A percentile compares a stretch with the other conserved stretches of the same genome.
Evolutionary conservation across 192 early-diverging fungal genomes (phyloP).

Genomic region (Mortierella claussenii): DNA sequence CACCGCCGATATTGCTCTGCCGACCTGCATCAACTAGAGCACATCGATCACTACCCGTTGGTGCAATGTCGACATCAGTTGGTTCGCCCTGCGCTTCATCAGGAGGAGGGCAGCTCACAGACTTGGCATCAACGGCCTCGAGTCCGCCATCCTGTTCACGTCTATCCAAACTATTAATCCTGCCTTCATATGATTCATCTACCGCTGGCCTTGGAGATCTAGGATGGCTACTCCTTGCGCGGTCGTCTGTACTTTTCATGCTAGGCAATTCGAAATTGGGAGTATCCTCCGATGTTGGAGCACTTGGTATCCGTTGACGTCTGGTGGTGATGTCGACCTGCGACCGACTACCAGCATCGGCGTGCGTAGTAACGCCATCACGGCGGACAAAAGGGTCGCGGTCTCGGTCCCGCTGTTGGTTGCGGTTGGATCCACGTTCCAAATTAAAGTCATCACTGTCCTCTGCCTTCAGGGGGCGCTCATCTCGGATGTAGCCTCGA

Average conservation of each 20-base stretch:
- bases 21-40: too few species aligned
- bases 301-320: conserved; percentile 28
- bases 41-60: too few species aligned
- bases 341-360: conserved; percentile 8
- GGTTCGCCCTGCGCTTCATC: too few species aligned
- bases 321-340: neutral
- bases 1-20: too few species aligned
- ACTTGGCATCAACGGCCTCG: too few species aligned
- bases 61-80: too few species aligned
- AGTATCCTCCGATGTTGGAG: conserved; percentile 6
- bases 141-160: too few species aligned
- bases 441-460: neutral
- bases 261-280: conserved; percentile 1
- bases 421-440: neutral
- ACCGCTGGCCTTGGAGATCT: neutral
- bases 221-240: conserved; percentile 7
- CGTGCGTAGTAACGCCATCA: conserved; percentile 17
- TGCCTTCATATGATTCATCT: neutral
- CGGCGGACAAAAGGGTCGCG: conserved; percentile 1
- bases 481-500: too few species aligned
- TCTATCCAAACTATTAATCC: neutral
- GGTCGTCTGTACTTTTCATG: conserved; percentile 2
- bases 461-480: conserved; percentile 2
- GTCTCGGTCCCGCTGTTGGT: conserved; percentile 19
- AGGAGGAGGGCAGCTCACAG: too few species aligned